These are phyloP conservation scores for Poterioochromonas sp. DNA, from an alignment of 352 stramenopile genomes.

Conservation along the genomic window DNA sequence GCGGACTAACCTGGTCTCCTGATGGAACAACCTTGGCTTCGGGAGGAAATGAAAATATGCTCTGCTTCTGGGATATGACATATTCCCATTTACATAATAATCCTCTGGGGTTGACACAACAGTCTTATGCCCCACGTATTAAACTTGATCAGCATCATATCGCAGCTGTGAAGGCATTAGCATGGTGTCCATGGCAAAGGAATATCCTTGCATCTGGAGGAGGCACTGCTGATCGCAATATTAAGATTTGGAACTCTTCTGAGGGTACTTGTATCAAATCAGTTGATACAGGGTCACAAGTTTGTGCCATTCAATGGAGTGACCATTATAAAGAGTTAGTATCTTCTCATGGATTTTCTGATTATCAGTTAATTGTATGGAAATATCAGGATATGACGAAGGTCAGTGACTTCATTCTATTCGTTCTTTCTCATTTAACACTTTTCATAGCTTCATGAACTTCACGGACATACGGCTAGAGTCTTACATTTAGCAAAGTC, in stretches of 20 bases:
- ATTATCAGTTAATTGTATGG: conserved; percentile 96
- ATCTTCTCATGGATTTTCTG: conserved; percentile 91
- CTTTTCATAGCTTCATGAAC: conserved; percentile 52
- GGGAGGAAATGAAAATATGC: conserved; percentile 92
- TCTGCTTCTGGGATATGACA: conserved; percentile 87
- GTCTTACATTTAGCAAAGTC: conserved; percentile 87
- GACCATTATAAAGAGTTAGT: conserved; percentile 73
- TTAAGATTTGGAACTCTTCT: conserved; percentile 98
- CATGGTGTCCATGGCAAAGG: conserved; percentile 94
- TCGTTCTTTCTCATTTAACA: neutral
- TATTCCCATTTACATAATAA: neutral
- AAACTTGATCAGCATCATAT: conserved; percentile 12
- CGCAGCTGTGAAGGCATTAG: conserved; percentile 61
- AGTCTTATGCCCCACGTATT: conserved; percentile 68
- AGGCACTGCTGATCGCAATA: conserved; percentile 91
- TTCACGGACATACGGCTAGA: conserved; percentile 89
- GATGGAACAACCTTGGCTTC: conserved; percentile 87
- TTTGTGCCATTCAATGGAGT: conserved; percentile 82
- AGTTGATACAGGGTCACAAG: conserved; percentile 95
- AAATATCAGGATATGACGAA: conserved; percentile 97
- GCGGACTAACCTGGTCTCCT: conserved; percentile 87
- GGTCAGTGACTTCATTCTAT: conserved; percentile 46
- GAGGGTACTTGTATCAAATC: conserved; percentile 72
- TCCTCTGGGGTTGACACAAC: conserved; percentile 80
- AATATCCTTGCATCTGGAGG: conserved; percentile 90